Percentiles rank a stretch among this genome's conserved stretches.
phyloP scores from a whole-genome alignment of 164 flowering plant genomes.

The Warburgia ugandensis region DNA sequence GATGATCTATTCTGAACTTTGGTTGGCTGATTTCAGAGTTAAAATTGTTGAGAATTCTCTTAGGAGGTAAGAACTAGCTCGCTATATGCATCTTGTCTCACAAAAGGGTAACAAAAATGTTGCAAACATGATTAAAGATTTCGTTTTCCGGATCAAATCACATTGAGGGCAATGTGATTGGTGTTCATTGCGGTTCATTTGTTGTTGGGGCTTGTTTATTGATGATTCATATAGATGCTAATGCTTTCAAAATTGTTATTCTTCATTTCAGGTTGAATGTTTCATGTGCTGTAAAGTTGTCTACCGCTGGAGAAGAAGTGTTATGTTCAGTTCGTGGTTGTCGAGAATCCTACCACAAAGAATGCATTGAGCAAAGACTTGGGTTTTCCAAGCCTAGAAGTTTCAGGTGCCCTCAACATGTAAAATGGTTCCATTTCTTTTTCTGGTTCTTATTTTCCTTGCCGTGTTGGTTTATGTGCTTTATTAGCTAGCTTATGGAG shows the following conservation, averaged over 20 bases:
- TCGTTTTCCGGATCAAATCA: too few species aligned
- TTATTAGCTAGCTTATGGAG: too few species aligned
- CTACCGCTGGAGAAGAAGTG: constrained; percentile 48
- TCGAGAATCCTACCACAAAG: constrained; percentile 41
- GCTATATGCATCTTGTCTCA: too few species aligned
- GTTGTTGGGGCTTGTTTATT: not conserved
- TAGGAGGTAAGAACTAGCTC: too few species aligned
- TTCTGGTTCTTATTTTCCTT: not conserved
- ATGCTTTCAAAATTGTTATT: not conserved
- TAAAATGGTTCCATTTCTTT: constrained; percentile 21
- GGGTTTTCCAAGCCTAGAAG: constrained; percentile 29
- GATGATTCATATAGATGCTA: not conserved
- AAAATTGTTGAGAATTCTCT: too few species aligned
- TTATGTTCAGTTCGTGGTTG: constrained; percentile 65
- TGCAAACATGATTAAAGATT: too few species aligned
- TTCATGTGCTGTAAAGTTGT: constrained; percentile 41
- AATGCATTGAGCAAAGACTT: constrained; percentile 44
- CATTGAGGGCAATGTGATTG: too few species aligned
- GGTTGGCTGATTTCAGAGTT: too few species aligned
- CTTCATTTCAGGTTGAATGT: constrained; percentile 60
- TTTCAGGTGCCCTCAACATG: constrained; percentile 95
- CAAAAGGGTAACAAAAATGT: too few species aligned
- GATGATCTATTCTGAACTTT: too few species aligned
- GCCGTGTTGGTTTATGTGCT: not conserved
- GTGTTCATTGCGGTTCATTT: not conserved